Base-by-base conservation (phyloP, 2,329 filamentous ascomycete genomes). In the Sarocladium kiliense region DNA sequence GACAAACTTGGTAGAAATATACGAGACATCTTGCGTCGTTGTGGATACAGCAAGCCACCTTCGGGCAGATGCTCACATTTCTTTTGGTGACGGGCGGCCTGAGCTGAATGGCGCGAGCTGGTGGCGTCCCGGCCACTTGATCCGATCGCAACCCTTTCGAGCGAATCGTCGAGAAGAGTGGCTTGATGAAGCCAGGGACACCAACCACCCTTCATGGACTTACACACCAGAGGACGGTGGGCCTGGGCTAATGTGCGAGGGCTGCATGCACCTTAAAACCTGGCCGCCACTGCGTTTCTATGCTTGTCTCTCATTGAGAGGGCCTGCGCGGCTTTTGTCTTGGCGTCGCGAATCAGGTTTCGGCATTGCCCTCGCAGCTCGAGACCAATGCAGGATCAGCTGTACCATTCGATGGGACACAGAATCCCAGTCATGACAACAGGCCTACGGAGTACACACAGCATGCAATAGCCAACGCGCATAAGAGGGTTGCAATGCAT, bases 261-360 rank as follows among this genome's bases (percentile, higher is more conserved):
- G 12, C 36, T 39, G 36, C 36, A 39, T 9, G 36, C 36, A 39
- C n/a, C 36, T 39, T 16, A n/a, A 19, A 39, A n/a, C 6, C 5
- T n/a, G 16, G 36, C 36, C 36, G n/a, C 36, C 12, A 39, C 36
- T 39, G 18, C 36, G 18, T 39, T 39, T 19, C 30, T 32, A 7
- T 9, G 7, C 5, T 19, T 39, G 36, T 19, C 36, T 39, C 36
- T n/a, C 36, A 39, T 39, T n/a, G 7, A 39, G 16, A 39, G 36
- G 18, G 30, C 30, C 23, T 47, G 25, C 44, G n/a, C 3, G 7
- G 27, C 21, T 25, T 44, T 16, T 9, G 44, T n/a, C 25, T 47
- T 47, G 44, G 44, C 25, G 19, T 47, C 23, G 25, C 44, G 23
- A 47, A 47, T 47, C 44, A 47, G n/a, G 25, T n/a, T 47, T 47